Percentiles rank a stretch among this genome's conserved stretches.
These are phyloP conservation scores for Daucus carota DNA, from an alignment of 129 eudicot species.

Conservation along the genomic window DH1_v3.0 NC_030382.2:47428501-47429000, in stretches of 20 bases:
- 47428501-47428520: constrained; percentile 62
- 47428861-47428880: too few species aligned
- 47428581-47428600: constrained; percentile 49
- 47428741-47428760: too few species aligned
- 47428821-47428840: too few species aligned
- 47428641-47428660: not conserved
- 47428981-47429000: constrained; percentile 82
- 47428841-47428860: too few species aligned
- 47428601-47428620: constrained; percentile 49
- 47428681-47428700: not conserved
- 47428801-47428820: too few species aligned
- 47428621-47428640: too few species aligned
- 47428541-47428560: constrained; percentile 73
- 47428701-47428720: not conserved
- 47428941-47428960: constrained; percentile 47
- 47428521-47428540: constrained; percentile 78
- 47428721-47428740: too few species aligned
- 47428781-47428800: not conserved
- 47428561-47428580: constrained; percentile 65
- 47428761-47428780: too few species aligned
- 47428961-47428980: constrained; percentile 47
- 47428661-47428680: too few species aligned
- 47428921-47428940: not conserved
- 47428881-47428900: too few species aligned
- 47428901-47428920: too few species aligned